Evolutionary conservation across 2,329 filamentous ascomycete genomes (phyloP).

Genomic region (Neofusicoccum cordaticola): DNA sequence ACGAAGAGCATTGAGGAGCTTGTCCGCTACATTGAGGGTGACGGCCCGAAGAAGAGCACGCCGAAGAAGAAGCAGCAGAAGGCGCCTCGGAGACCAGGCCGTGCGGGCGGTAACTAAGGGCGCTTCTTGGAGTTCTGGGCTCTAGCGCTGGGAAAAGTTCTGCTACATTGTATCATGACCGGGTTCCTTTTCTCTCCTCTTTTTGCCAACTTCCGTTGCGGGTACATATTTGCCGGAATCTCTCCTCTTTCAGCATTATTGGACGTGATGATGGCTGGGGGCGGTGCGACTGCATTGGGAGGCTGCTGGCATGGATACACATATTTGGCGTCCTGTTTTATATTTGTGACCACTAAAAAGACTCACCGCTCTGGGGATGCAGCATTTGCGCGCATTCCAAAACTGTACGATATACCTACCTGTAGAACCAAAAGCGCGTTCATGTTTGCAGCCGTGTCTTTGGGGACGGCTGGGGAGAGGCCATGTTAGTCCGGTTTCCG

Average conservation of each 20-base stretch:
- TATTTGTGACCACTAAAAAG: not conserved
- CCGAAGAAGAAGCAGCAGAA: constrained; percentile 17
- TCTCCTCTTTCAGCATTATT: constrained; percentile 12
- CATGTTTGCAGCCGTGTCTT: too few species aligned
- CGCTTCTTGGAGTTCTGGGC: not conserved
- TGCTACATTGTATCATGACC: constrained; percentile 1
- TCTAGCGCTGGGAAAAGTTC: constrained; percentile 2
- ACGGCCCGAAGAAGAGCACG: constrained; percentile 11
- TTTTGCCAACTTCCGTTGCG: not conserved
- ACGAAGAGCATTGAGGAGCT: constrained; percentile 88
- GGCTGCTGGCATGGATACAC: constrained; percentile 13
- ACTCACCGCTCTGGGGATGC: constrained; percentile 11
- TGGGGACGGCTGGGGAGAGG: too few species aligned
- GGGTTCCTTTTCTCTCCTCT: not conserved
- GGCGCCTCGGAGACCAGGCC: constrained; percentile 11
- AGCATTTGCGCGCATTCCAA: not conserved
- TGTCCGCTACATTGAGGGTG: constrained; percentile 88
- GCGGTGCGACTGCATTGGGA: constrained; percentile 14
- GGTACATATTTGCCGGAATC: constrained; percentile 5
- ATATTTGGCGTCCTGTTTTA: constrained; percentile 9
- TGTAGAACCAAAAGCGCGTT: not conserved
- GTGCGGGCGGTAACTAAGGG: constrained; percentile 16
- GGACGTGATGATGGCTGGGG: not conserved
- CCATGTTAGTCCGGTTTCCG: too few species aligned
- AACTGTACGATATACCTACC: constrained; percentile 7